Percentiles rank a stretch among this genome's conserved stretches.
Evolutionary conservation across 768 basidiomycete genomes (phyloP).

Genomic region (Mycena floridula): DNA sequence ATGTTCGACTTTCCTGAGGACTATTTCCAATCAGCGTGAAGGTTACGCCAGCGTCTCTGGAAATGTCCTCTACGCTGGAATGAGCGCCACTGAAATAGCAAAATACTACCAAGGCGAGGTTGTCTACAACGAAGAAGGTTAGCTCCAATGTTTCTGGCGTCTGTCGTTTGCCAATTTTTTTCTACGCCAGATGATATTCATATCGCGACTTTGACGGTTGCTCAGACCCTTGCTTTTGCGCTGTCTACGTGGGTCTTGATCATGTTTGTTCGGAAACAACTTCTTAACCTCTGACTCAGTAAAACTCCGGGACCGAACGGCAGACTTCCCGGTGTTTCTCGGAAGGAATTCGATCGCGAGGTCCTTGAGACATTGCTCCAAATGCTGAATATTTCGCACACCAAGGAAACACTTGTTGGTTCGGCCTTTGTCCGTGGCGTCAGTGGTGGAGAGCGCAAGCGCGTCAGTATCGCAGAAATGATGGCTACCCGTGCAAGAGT

Average conservation of each 20-base stretch:
- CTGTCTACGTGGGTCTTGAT: slow-evolving; percentile 54
- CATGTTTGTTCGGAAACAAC: no score
- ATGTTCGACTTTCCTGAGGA: slow-evolving; percentile 82
- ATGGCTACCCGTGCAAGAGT: slow-evolving; percentile 77
- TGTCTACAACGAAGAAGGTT: slow-evolving; percentile 73
- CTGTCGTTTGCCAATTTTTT: neutral
- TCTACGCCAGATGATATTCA: slow-evolving; percentile 87
- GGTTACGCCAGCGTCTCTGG: slow-evolving; percentile 55
- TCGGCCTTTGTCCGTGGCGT: slow-evolving; percentile 83
- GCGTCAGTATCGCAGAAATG: slow-evolving; percentile 82
- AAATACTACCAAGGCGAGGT: slow-evolving; percentile 77
- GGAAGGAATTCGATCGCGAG: slow-evolving; percentile 48
- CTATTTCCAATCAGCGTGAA: slow-evolving; percentile 69
- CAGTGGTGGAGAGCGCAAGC: slow-evolving; percentile 76
- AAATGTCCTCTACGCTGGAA: slow-evolving; percentile 82
- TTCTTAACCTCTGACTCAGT: slow-evolving; percentile 15
- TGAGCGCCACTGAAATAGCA: slow-evolving; percentile 67
- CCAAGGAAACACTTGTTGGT: slow-evolving; percentile 73
- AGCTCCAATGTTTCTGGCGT: slow-evolving; percentile 26
- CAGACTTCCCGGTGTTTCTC: slow-evolving; percentile 60
- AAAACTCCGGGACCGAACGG: slow-evolving; percentile 73
- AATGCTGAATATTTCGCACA: slow-evolving; percentile 84
- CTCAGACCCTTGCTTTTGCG: slow-evolving; percentile 71
- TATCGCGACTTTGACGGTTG: slow-evolving; percentile 76
- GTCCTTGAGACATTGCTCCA: slow-evolving; percentile 59